Conservation (phyloP, 495 filamentous ascomycete genomes). For the Hyaloscypha finlandica region DNA sequence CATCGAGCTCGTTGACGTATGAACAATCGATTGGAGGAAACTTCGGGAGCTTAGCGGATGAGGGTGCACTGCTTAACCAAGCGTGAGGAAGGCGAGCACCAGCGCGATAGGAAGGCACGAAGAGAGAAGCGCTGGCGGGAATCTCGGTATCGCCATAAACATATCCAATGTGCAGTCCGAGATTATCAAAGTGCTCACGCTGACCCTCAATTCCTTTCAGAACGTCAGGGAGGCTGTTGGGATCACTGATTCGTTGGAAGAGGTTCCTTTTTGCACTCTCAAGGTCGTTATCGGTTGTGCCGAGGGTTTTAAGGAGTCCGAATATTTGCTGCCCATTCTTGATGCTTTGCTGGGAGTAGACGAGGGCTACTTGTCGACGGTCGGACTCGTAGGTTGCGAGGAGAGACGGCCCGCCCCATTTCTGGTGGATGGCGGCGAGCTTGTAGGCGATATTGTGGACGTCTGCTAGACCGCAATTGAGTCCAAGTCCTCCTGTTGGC, state of each 20-base stretch:
- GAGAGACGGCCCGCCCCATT: constrained; percentile 29
- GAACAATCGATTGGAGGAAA: constrained; percentile 35
- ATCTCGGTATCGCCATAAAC: constrained; percentile 36
- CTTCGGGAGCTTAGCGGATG: background rate
- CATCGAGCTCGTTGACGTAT: constrained; percentile 34
- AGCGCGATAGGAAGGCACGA: constrained; percentile 28
- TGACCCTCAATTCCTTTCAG: constrained; percentile 39
- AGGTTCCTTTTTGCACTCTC: constrained; percentile 34
- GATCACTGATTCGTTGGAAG: constrained; percentile 34
- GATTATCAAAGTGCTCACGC: constrained; percentile 42
- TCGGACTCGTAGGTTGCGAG: constrained; percentile 38
- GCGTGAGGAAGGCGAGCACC: constrained; percentile 40
- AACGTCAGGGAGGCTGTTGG: constrained; percentile 24
- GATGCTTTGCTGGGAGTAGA: constrained; percentile 40
- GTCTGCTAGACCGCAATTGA: constrained; percentile 39
- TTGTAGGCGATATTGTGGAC: constrained; percentile 38
- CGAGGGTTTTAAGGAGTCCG: constrained; percentile 36
- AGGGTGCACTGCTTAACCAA: constrained; percentile 29
- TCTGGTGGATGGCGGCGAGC: constrained; percentile 31
- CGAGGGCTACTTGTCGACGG: constrained; percentile 38
- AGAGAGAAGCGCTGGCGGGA: constrained; percentile 35
- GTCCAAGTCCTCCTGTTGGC: constrained; percentile 38
- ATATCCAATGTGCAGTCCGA: constrained; percentile 42
- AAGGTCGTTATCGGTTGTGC: constrained; percentile 34
- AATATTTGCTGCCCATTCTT: constrained; percentile 43